These are phyloP conservation scores for Tuber brumale DNA, from an alignment of 495 filamentous ascomycete genomes.

Conservation along the genomic window DNA sequence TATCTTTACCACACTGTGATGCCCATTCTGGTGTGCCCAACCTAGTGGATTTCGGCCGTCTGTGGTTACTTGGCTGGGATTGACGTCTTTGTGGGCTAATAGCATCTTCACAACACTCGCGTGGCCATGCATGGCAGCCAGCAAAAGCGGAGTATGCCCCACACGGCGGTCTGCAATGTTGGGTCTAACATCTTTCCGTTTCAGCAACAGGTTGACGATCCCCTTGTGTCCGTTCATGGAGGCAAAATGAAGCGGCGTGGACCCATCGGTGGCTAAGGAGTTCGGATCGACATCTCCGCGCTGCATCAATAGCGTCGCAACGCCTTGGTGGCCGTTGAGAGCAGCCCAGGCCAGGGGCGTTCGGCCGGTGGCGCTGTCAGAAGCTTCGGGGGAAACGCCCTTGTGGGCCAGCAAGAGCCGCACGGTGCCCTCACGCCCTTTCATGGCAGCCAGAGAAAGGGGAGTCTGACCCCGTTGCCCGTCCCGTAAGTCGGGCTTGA, in stretches of 20 bases:
- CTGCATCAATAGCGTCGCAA: not conserved
- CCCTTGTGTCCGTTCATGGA: slow-evolving; percentile 94
- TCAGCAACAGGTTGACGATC: slow-evolving; percentile 78
- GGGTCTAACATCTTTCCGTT: slow-evolving; percentile 43
- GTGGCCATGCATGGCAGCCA: not conserved
- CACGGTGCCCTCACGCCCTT: not conserved
- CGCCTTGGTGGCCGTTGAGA: not conserved
- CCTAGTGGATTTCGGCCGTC: not conserved
- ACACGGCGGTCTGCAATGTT: not conserved
- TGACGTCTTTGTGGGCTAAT: not conserved
- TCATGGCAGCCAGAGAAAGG: not conserved
- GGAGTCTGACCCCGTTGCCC: not conserved
- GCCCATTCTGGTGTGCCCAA: not conserved
- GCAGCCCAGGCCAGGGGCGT: not conserved
- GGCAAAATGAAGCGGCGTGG: slow-evolving; percentile 95
- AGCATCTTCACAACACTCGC: not conserved
- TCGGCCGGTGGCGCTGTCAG: not conserved
- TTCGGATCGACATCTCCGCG: slow-evolving; percentile 58
- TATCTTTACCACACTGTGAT: not conserved
- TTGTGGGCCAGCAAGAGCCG: not conserved
- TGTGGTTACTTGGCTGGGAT: not conserved
- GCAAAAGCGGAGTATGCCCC: not conserved
- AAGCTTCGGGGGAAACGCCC: not conserved
- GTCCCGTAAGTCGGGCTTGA: not conserved
- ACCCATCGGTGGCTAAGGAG: slow-evolving; percentile 45